Conservation (phyloP, 768 basidiomycete species). For the Leccinum truebloodii region DNA sequence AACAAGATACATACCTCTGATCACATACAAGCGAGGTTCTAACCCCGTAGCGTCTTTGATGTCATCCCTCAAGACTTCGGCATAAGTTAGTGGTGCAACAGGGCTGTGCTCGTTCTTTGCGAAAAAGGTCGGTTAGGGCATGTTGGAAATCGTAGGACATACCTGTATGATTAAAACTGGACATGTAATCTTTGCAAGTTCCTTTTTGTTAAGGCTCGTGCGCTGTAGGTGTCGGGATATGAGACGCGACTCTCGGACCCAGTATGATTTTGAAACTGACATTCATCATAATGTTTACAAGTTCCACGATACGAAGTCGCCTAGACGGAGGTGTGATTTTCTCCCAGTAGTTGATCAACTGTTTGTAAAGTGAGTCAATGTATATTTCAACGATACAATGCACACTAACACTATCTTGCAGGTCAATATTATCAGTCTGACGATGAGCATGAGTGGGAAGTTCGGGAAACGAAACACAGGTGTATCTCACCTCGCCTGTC, state of each 20-base stretch:
- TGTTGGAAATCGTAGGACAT: constrained; percentile 12
- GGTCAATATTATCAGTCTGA: constrained; percentile 43
- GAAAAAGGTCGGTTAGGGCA: constrained; percentile 5
- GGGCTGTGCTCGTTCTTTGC: constrained; percentile 61
- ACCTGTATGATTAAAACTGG: constrained; percentile 75
- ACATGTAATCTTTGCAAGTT: constrained; percentile 53
- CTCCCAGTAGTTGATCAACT: constrained; percentile 73
- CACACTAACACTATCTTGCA: constrained; percentile 62
- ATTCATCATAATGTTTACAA: constrained; percentile 58
- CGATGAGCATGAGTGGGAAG: constrained; percentile 2
- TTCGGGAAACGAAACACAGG: neutral
- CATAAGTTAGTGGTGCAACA: constrained; percentile 53
- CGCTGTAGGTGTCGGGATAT: constrained; percentile 42
- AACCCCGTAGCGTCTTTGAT: constrained; percentile 47
- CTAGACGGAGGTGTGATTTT: constrained; percentile 52
- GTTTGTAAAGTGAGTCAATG: constrained; percentile 13
- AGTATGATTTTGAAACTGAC: constrained; percentile 38
- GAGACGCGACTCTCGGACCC: constrained; percentile 1
- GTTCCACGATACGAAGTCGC: constrained; percentile 53
- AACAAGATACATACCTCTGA: constrained; percentile 51
- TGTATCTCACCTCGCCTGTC: constrained; percentile 53
- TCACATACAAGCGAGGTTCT: constrained; percentile 54
- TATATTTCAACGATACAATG: neutral
- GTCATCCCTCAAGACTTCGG: constrained; percentile 51
- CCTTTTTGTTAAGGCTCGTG: constrained; percentile 47